phyloP scores from a whole-genome alignment of 192 early-diverging fungal genomes.

The Coemansia sp. region DNA sequence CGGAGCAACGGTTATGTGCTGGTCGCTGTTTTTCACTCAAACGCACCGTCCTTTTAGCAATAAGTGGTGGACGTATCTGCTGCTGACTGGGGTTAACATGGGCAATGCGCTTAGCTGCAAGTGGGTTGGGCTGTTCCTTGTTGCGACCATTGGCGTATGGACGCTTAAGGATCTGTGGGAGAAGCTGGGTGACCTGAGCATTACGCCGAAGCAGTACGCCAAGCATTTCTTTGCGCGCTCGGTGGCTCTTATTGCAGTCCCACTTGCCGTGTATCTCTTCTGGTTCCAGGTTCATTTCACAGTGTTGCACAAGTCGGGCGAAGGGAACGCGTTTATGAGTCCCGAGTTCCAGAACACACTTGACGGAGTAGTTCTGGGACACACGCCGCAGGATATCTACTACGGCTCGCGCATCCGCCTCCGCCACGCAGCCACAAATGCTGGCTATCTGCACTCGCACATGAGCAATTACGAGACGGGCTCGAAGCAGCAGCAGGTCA shows the following conservation, averaged over 20 bases:
- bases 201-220: conserved; percentile 54
- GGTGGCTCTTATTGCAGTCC: conserved; percentile 79
- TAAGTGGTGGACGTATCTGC: conserved; percentile 87
- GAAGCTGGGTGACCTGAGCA: conserved; percentile 68
- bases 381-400: conserved; percentile 52
- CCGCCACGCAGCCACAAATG: conserved; percentile 53
- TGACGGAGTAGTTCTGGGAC: conserved; percentile 57
- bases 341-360: conserved; percentile 84
- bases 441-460: conserved; percentile 59
- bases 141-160: conserved; percentile 82
- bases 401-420: conserved; percentile 48
- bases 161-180: conserved; percentile 86
- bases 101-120: conserved; percentile 78
- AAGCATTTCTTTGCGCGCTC: conserved; percentile 82
- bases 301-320: conserved; percentile 73
- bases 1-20: conserved; percentile 23
- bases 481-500: conserved; percentile 76
- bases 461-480: conserved; percentile 66
- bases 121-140: conserved; percentile 91
- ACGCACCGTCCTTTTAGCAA: conserved; percentile 27
- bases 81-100: conserved; percentile 78
- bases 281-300: conserved; percentile 91
- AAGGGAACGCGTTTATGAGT: conserved; percentile 91
- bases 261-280: conserved; percentile 73
- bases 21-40: conserved; percentile 38